These are phyloP conservation scores for Lipomyces kockii DNA, from an alignment of 805 yeast species.

Conservation along the genomic window DNA sequence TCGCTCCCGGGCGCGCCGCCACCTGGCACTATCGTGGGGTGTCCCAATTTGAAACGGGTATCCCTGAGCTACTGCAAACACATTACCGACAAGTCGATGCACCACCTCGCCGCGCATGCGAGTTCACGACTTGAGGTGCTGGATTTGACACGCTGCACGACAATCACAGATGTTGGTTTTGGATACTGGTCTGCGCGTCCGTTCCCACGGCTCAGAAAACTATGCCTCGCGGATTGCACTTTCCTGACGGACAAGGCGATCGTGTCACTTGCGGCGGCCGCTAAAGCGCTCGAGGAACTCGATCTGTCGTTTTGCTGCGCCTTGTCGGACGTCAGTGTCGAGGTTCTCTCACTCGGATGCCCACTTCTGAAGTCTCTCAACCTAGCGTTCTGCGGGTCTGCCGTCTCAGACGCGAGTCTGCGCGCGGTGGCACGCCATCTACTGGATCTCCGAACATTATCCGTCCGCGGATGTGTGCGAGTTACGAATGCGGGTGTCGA, in stretches of 20 bases:
- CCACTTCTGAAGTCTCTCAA: conserved; percentile 58
- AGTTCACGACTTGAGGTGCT: conserved; percentile 58
- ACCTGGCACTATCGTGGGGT: conserved; percentile 52
- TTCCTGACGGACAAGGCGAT: conserved; percentile 70
- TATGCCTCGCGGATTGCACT: conserved; percentile 73
- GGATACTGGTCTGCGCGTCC: conserved; percentile 63
- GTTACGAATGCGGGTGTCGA: conserved; percentile 81
- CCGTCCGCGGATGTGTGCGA: conserved; percentile 70
- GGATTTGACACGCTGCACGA: conserved; percentile 74
- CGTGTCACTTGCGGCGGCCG: conserved; percentile 63
- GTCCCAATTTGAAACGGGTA: conserved; percentile 59
- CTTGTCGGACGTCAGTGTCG: conserved; percentile 68
- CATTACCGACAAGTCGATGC: conserved; percentile 69
- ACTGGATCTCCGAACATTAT: conserved; percentile 53
- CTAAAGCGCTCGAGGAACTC: conserved; percentile 59
- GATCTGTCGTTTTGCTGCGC: conserved; percentile 79
- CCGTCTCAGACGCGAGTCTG: conserved; percentile 73
- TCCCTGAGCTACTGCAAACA: conserved; percentile 77
- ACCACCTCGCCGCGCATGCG: conserved; percentile 64
- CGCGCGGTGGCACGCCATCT: conserved; percentile 63
- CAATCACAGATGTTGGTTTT: conserved; percentile 77
- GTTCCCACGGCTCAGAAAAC: conserved; percentile 57
- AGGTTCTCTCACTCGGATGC: conserved; percentile 70
- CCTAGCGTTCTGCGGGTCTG: conserved; percentile 76
- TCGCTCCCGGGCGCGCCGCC: conserved; percentile 18